Evolutionary conservation across 108 stramenopile species (phyloP).

Genomic region (Bacterosira constricta): DNA sequence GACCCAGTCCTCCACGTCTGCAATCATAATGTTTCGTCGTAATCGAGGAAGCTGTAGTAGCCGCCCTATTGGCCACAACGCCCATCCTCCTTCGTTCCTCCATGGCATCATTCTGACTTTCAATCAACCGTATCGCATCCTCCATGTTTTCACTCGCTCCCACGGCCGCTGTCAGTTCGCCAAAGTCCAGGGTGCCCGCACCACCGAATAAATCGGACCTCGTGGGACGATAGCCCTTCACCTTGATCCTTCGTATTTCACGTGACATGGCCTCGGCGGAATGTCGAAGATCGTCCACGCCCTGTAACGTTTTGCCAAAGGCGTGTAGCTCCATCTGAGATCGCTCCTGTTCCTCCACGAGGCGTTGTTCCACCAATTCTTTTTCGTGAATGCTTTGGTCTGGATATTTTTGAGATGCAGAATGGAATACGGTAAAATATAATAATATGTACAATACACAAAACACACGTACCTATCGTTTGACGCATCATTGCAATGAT

Average conservation of each 20-base stretch:
- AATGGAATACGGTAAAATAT: too few relatives aligned
- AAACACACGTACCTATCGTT: too few relatives aligned
- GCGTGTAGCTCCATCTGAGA: conserved; percentile 29
- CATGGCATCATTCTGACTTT: conserved; percentile 37
- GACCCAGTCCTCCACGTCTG: not conserved
- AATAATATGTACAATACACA: too few relatives aligned
- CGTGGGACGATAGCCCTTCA: conserved; percentile 42
- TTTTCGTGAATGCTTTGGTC: conserved; percentile 27
- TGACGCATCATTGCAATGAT: conserved; percentile 30
- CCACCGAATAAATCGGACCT: conserved; percentile 29
- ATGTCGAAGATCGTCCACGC: conserved; percentile 35
- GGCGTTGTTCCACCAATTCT: conserved; percentile 25
- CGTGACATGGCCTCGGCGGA: conserved; percentile 34
- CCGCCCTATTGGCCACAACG: not conserved
- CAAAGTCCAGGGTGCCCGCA: not conserved
- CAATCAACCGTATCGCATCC: conserved; percentile 36
- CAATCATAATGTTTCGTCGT: not conserved
- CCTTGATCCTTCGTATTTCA: conserved; percentile 33
- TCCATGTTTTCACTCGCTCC: conserved; percentile 36
- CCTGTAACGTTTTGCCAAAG: conserved; percentile 37
- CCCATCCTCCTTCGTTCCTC: conserved; percentile 16
- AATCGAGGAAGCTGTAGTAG: not conserved
- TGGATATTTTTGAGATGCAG: too few relatives aligned
- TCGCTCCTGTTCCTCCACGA: conserved; percentile 31
- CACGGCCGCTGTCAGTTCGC: conserved; percentile 26